Evolutionary conservation across 148 eudicot species (phyloP).

Genomic region (Euryodendron excelsum): DNA sequence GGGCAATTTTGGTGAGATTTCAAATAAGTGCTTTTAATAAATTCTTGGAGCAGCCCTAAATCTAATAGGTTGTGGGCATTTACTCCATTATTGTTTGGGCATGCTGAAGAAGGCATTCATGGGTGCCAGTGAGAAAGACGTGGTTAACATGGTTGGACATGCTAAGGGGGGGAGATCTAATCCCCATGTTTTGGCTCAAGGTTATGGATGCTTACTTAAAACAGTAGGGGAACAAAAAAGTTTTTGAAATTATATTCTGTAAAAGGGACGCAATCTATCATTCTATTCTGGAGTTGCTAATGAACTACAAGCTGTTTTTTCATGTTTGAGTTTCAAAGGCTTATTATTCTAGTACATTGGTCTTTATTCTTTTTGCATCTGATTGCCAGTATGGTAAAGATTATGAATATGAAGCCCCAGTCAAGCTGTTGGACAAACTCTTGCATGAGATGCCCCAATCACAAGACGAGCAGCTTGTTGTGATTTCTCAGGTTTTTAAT

Average conservation of each 20-base stretch:
- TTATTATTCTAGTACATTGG: constrained; percentile 1
- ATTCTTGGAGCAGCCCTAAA: not conserved
- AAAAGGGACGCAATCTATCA: not conserved
- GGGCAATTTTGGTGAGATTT: not conserved
- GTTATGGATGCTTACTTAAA: not conserved
- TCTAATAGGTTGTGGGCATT: not conserved
- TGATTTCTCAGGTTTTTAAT: constrained; percentile 73
- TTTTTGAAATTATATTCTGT: not conserved
- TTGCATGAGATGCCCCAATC: constrained; percentile 76
- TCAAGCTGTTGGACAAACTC: constrained; percentile 86
- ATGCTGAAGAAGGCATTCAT: not conserved
- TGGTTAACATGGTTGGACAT: not conserved
- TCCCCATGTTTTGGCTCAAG: not conserved
- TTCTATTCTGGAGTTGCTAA: not conserved
- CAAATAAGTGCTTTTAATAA: not conserved
- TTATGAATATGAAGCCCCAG: constrained; percentile 88
- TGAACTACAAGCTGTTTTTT: not conserved
- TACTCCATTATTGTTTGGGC: not conserved
- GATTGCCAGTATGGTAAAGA: constrained; percentile 84
- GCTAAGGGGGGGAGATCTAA: not conserved
- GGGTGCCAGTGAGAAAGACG: not conserved
- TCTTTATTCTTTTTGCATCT: not conserved
- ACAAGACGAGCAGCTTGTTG: constrained; percentile 82
- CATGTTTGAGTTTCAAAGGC: not conserved
- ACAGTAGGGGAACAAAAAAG: not conserved